Base-by-base conservation (phyloP, 257 asterid genomes). In the Solanum tarapatanum region DNA sequence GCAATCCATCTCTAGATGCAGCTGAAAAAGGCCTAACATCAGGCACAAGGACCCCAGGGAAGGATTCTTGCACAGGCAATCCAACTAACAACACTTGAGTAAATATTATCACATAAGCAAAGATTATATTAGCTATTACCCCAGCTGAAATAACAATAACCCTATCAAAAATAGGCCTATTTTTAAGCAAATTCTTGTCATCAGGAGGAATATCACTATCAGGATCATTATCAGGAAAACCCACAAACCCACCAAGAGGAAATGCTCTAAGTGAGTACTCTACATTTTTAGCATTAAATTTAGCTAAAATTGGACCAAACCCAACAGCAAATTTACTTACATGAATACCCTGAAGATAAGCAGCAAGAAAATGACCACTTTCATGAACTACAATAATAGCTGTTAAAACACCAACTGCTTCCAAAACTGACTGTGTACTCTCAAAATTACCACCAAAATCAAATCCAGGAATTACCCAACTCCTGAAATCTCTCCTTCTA, bases 211-310 rank as follows among this genome's bases (percentile, higher is more conserved):
- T 97, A 89, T 91, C 98, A 87, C 99, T 97, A 23, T 95, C 96
- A 5, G 99, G 99, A 90, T 97, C 99, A 91, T 97, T 96, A 93
- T 97, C 99, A 66, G 99, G 99, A 83, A 97, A 97, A 0, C 96
- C 99, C 86, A 97, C 99, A 90, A 94, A 97, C 32, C 99, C 99
- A 88, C 99, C 99, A 36, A 97, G 94, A 69, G 99, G 99, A 88
- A 97, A 93, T 9, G 99, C 99, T 87, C 99, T 92, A 88, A 97
- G 88, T 24, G 99, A 97, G 88, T 95, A 97, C 90, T 97, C 99
- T 21, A 97, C 99, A 60, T 95, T 94, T 32, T 97, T 93, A 0
- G 95, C 91, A 92, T 96, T 93, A 86, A 94, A 93, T 39, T 91
- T 96, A 90, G 99, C 99, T 89, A 97, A 90, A 39, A 97, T 89